Evolutionary conservation across 2,329 filamentous ascomycete species (phyloP).

Genomic region (Pseudocercospora eumusae): DNA sequence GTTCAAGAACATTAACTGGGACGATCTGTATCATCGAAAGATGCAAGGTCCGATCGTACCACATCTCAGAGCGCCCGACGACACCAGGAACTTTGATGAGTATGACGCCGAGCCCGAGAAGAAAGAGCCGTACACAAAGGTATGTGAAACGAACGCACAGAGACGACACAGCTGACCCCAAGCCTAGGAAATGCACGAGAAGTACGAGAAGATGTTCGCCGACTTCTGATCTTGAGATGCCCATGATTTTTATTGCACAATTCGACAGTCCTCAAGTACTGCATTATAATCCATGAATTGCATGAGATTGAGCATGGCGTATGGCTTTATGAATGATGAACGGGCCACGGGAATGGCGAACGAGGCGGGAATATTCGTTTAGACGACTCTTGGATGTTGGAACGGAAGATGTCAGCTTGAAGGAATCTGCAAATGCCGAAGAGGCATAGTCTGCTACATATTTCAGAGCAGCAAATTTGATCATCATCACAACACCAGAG

Average conservation of each 20-base stretch:
- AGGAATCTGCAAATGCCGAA: background rate
- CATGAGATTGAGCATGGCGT: constrained; percentile 25
- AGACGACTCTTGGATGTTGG: constrained; percentile 16
- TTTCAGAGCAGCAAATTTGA: constrained; percentile 10
- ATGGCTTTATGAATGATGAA: constrained; percentile 19
- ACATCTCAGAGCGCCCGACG: constrained; percentile 69
- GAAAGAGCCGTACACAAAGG: constrained; percentile 65
- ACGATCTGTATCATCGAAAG: constrained; percentile 66
- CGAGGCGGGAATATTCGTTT: constrained; percentile 8
- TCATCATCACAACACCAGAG: constrained; percentile 1
- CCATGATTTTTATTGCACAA: background rate
- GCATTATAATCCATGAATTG: constrained; percentile 25
- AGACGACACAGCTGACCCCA: background rate
- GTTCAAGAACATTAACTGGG: constrained; percentile 73
- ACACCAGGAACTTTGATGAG: constrained; percentile 78
- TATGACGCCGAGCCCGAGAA: constrained; percentile 75
- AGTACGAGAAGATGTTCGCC: constrained; percentile 70
- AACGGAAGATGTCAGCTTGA: constrained; percentile 2
- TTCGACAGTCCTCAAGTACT: constrained; percentile 15
- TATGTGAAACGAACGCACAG: constrained; percentile 17
- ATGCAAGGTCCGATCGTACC: constrained; percentile 72
- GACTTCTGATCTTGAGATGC: constrained; percentile 59
- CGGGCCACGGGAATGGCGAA: background rate
- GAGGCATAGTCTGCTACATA: constrained; percentile 5
- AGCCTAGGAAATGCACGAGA: constrained; percentile 59